Base-by-base conservation (phyloP, 306 rosid genomes). In the Prunus fruticosa region DNA sequence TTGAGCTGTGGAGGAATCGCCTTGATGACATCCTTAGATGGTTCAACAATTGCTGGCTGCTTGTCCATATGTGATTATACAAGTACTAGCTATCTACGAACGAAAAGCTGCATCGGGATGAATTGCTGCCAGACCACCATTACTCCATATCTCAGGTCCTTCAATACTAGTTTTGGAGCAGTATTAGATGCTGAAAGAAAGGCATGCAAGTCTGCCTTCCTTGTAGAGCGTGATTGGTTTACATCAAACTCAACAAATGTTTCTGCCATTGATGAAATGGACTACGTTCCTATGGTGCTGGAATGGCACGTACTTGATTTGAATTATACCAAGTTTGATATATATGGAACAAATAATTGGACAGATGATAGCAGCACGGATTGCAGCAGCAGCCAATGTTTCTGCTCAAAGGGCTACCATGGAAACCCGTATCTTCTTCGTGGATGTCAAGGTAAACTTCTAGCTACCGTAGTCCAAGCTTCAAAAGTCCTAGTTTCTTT, bases 61-160 rank as follows among this genome's bases (percentile, higher is more conserved):
- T 46, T 22, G 52, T 23, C 81, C 45, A 5, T 6, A 47, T 50
- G 81, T 6, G 61, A 60, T 18, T 0, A 15, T 62, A 23, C 64
- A 22, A 3, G 11, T 22, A 23, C 18, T 8, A 15, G 2, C 41
- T 34, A 4, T 15, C 4, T 22, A 2, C 0, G 25, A 2, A 43
- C 13, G 16, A 45, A 15, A 13, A 25, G 23, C 45, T 77, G 80
- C 51, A 43, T 61, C 38, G 74, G 74, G 30, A 47, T 14, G 30
- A 69, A 69, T 23, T 77, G 81, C 41, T 77, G 81, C 57, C 81
- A 77, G 53, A 77, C 81, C 69, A 58, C 51, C 15, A 60, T 77
- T 16, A 41, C 43, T 20, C 2, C 30, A 1, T 2, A 28, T 49
- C 75, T 69, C 43, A 9, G 7, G 2, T 0, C 2, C 8, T 76